Base-by-base conservation (phyloP, 441 rosid species). In the Populus hybrid region DNA sequence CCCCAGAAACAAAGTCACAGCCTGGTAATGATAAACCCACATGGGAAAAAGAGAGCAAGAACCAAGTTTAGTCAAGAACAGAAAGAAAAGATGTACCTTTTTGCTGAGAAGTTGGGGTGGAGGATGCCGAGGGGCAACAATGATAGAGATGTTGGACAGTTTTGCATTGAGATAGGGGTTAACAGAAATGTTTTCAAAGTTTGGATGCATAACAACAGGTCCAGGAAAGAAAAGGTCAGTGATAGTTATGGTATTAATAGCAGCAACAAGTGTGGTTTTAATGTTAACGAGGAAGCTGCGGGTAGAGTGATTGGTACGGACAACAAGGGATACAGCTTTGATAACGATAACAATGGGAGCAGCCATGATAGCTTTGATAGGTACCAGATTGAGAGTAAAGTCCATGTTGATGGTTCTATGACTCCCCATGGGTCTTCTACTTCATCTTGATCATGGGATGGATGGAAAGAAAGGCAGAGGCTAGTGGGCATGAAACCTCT, bases 151-250 rank as follows among this genome's bases (percentile, higher is more conserved):
- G 75, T 87, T 70, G 78, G 76, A 70, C 78, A 70, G 67, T 86
- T 89, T 50, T 91, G 95, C 78, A 32, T 57, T 21, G 91, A 86
- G 64, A 77, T 85, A 20, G 91, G 92, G 38, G 87, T 91, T 1
- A 72, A 76, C 46, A 84, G 91, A 68, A 85, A 83, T 2, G 92
- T 90, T 4, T 78, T 91, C 77, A 89, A 88, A 79, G 92, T 91
- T 0, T 91, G 95, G 95, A 89, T 91, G 88, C 92, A 87, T 68
- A 91, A 91, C 75, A 84, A 91, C 85, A 91, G 87, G 86, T 81
- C 80, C 53, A 80, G 76, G 72, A 78, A 75, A 36, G 87, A 84
- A 20, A 89, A 82, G 79, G 84, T 78, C 16, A 57, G 30, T 21
- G 32, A 30, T 30, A 30, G 32, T 30, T 30, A 30, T 30, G 32